Evolutionary conservation across 495 filamentous ascomycete genomes (phyloP).

Genomic region (Pseudoneurospora amorphoporcata): DNA sequence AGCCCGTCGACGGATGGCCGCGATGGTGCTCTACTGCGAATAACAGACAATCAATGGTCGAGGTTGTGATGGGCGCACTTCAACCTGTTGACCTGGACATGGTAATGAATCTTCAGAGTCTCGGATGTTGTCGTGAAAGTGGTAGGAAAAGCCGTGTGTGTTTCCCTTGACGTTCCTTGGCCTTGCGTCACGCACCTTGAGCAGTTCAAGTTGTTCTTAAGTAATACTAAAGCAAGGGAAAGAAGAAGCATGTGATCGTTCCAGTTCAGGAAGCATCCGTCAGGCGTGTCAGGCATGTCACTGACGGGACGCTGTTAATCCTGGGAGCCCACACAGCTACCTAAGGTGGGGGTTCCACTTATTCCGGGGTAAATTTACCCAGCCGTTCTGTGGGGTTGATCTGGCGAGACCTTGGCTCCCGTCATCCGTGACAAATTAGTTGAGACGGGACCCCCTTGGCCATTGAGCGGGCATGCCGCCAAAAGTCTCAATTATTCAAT

Average conservation of each 20-base stretch:
- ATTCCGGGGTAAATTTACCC: neutral
- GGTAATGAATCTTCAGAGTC: neutral
- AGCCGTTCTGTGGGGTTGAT: neutral
- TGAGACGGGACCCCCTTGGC: neutral
- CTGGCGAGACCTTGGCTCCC: neutral
- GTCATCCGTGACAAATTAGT: no score
- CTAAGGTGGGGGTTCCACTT: neutral
- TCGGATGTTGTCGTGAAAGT: neutral
- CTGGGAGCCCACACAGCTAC: neutral
- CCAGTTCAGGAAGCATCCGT: neutral
- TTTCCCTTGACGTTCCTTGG: slow-evolving; percentile 14
- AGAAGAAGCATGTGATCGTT: neutral
- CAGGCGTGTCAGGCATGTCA: neutral
- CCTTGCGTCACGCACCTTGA: slow-evolving; percentile 26
- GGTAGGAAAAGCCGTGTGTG: neutral
- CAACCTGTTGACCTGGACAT: neutral
- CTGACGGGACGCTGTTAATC: neutral
- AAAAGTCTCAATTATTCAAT: no score
- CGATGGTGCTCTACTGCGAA: neutral
- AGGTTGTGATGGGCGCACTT: neutral
- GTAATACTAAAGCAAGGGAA: neutral
- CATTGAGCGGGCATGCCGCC: no score
- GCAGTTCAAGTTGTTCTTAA: slow-evolving; percentile 1
- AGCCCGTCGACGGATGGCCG: neutral
- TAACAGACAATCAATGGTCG: neutral